phyloP scores from a whole-genome alignment of 768 basidiomycete species.

The Pleurotus pulmonarius region DNA sequence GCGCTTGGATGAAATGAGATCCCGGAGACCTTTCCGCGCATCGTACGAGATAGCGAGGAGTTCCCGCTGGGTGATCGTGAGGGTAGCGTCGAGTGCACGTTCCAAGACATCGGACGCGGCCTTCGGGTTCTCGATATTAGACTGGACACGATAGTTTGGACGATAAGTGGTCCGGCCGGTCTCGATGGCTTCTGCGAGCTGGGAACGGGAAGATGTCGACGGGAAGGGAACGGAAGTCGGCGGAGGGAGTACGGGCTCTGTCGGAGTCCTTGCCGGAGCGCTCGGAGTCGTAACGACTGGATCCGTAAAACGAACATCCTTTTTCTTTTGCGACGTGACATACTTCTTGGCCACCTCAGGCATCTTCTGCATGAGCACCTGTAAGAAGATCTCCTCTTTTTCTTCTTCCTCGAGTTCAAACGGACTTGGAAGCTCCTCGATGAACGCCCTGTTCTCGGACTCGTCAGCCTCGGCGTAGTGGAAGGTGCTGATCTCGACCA shows the following conservation, averaged over 20 bases:
- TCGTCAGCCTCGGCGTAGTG: no score
- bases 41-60: conserved; percentile 17
- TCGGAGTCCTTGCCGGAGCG: background rate
- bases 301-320: background rate
- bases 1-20: conserved; percentile 13
- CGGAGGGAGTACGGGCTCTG: background rate
- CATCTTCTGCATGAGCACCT: background rate
- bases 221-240: background rate
- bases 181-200: conserved; percentile 10
- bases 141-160: conserved; percentile 13
- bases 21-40: conserved; percentile 12
- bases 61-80: conserved; percentile 17
- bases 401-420: background rate
- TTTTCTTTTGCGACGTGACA: conserved; percentile 7
- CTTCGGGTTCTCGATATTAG: conserved; percentile 16
- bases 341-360: background rate
- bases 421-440: background rate
- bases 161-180: conserved; percentile 9
- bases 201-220: background rate
- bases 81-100: conserved; percentile 10
- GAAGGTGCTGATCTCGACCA: background rate
- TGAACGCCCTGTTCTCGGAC: background rate
- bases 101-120: conserved; percentile 12
- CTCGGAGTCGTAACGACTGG: conserved; percentile 11
- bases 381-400: background rate